A percentile compares a stretch with the other conserved stretches of the same genome.
These are phyloP conservation scores for Colletotrichum phormii DNA, from an alignment of 2,329 filamentous ascomycete genomes.

Conservation along the genomic window DNA sequence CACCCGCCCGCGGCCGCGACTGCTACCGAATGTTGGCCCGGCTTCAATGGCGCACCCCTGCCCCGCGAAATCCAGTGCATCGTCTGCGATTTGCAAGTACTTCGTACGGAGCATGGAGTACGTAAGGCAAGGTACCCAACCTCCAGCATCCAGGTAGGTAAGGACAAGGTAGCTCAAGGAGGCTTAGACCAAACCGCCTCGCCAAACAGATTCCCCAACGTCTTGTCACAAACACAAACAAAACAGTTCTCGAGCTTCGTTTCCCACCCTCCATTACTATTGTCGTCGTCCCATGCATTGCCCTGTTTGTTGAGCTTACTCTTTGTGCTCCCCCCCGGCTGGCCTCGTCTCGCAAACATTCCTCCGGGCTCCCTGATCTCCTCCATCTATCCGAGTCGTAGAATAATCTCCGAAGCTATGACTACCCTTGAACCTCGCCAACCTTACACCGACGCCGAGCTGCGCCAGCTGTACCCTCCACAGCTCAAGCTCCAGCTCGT, in stretches of 20 bases:
- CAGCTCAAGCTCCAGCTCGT: slow-evolving; percentile 87
- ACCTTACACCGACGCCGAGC: slow-evolving; percentile 84
- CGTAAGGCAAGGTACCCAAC: background rate
- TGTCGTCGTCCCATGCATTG: slow-evolving; percentile 23
- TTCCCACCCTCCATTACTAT: background rate
- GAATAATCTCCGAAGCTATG: slow-evolving; percentile 63
- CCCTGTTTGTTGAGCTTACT: slow-evolving; percentile 13
- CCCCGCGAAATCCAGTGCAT: slow-evolving; percentile 4
- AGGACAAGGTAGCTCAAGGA: background rate
- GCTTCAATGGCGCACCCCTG: slow-evolving; percentile 18
- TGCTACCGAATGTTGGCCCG: background rate
- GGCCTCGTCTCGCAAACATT: slow-evolving; percentile 23
- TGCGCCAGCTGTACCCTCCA: slow-evolving; percentile 83
- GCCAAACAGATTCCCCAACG: slow-evolving; percentile 11
- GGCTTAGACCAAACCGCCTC: slow-evolving; percentile 2
- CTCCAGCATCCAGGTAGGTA: background rate
- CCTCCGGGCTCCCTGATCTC: slow-evolving; percentile 18
- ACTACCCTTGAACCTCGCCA: slow-evolving; percentile 79
- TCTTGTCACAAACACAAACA: background rate
- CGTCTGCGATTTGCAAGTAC: background rate
- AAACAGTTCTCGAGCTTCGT: background rate
- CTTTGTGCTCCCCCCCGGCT: background rate
- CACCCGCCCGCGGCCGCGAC: slow-evolving; percentile 7
- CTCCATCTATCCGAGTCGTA: background rate
- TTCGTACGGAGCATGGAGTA: too few relatives aligned